phyloP scores from a whole-genome alignment of 495 filamentous ascomycete genomes.

The Neurospora sp. region DNA sequence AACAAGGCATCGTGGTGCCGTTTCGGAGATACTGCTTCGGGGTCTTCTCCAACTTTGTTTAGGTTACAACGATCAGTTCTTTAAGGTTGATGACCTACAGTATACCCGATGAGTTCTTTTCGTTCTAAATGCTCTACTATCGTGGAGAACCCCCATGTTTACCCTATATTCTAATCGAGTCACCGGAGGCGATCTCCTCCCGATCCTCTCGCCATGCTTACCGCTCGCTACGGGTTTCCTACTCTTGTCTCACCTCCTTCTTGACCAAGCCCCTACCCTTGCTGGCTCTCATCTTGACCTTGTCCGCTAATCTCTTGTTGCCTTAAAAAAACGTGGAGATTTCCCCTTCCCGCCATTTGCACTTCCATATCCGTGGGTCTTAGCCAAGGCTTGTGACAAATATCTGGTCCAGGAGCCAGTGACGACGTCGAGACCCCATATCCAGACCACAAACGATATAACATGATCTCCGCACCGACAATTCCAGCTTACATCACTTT shows the following conservation, averaged over 20 bases:
- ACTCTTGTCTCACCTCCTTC: background rate
- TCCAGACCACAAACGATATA: background rate
- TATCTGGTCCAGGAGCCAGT: background rate
- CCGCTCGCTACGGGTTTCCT: background rate
- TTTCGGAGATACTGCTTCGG: background rate
- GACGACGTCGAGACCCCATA: background rate
- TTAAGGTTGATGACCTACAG: too few relatives aligned
- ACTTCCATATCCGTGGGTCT: background rate
- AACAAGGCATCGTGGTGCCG: background rate
- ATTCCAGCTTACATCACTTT: background rate
- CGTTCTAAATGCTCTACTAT: background rate
- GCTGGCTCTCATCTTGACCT: background rate
- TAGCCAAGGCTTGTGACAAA: background rate
- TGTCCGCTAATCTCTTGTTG: background rate
- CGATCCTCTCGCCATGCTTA: background rate
- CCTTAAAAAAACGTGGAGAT: background rate
- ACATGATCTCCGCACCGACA: background rate
- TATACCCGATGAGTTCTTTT: background rate
- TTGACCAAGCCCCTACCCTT: background rate
- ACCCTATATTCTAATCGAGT: background rate
- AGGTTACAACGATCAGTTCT: too few relatives aligned
- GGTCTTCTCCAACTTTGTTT: background rate
- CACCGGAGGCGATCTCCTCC: background rate
- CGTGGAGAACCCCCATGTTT: background rate
- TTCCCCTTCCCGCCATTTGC: background rate